Evolutionary conservation across 805 yeast species (phyloP), one percentile per base, ranked within the genome.

Genomic region (Wickerhamomyces bovis): DNA sequence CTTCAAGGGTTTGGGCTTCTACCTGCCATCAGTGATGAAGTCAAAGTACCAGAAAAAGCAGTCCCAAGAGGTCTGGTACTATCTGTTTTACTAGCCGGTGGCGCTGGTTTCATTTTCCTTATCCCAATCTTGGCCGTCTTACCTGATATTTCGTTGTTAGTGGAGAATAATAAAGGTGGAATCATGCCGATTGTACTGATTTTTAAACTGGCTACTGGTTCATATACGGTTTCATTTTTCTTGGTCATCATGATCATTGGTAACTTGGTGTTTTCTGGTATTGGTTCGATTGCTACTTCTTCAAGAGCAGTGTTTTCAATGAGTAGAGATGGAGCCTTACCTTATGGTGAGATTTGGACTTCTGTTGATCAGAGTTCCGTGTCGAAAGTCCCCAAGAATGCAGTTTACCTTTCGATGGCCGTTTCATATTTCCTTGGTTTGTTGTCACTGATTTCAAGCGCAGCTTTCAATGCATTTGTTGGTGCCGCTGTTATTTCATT

Each of bases 1-100:
- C 70, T 86, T 58, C 87, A 86, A 49, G 95, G 94, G 0, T 87
- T 84, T 63, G 92, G 92, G 23, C 80, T 86, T 77, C 70, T 87
- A 23, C 85, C 88, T 18, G 81, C 92, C 6, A 77, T 87, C 71
- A 80, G 89, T 41, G 95, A 87, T 57, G 95, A 87, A 64, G 94
- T 87, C 15, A 76, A 80, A 51, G 70, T 70, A 20, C 92, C 95
- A 0, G 94, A 87, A 59, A 75, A 68, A 46, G 81, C 80, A 44
- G 82, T 87, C 56, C 89, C 95, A 15, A 75, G 76, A 53, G 94
- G 94, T 6, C 78, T 87, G 59, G 64, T 84, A 1, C 69, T 75
- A 42, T 78, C 94, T 2, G 85, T 85, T 15, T 44, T 78, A 38
- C 71, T 85, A 41, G 77, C 92, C 10, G 75, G 83, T 0, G 50